Conservation (phyloP, 352 stramenopile genomes). For the Phytophthora boehmeriae region DNA sequence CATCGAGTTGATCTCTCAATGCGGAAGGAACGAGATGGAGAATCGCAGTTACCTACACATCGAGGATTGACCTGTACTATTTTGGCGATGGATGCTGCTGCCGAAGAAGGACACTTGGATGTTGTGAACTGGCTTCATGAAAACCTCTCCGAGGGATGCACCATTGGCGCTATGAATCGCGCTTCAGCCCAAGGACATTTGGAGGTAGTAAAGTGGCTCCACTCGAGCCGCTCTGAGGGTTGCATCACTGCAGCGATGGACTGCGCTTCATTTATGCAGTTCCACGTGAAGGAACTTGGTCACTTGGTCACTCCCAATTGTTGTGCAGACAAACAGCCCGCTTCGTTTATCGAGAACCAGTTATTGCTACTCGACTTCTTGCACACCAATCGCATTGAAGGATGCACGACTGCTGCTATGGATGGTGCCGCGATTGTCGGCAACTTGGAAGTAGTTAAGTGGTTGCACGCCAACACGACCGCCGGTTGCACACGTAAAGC, state of each 20-base stretch:
- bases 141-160: not conserved
- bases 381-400: too few species aligned
- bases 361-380: not conserved
- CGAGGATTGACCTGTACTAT: not conserved
- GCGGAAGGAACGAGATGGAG: not conserved
- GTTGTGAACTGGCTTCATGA: not conserved
- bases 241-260: not conserved
- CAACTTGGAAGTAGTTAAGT: too few species aligned
- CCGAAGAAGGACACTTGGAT: not conserved
- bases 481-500: too few species aligned
- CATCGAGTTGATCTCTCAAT: not conserved
- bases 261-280: not conserved
- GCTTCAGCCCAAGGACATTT: not conserved
- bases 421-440: too few species aligned
- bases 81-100: not conserved
- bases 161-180: not conserved
- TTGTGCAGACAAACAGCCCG: too few species aligned
- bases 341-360: not conserved
- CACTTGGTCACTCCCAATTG: too few species aligned
- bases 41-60: not conserved
- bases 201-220: not conserved
- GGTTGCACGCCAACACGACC: too few species aligned
- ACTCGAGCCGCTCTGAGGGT: not conserved
- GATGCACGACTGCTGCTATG: too few species aligned
- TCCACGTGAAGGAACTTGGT: too few species aligned